Evolutionary conservation across 495 filamentous ascomycete species (phyloP).

Genomic region (Podospora tetraspora): DNA sequence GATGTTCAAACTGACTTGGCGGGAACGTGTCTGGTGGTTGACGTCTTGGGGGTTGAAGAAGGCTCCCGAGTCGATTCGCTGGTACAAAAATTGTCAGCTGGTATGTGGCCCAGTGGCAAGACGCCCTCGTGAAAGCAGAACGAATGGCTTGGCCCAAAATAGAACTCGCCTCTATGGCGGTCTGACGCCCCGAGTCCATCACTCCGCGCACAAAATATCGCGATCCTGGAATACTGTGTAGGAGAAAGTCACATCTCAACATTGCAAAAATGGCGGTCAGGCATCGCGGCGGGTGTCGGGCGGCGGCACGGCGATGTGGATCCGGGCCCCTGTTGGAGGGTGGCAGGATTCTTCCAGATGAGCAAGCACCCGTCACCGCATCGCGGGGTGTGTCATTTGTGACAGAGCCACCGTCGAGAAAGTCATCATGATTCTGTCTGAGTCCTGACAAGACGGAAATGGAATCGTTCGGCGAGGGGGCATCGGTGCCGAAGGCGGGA

Average conservation of each 20-base stretch:
- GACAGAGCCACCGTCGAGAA: not conserved
- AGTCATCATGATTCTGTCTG: not conserved
- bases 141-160: conserved; percentile 21
- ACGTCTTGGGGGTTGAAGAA: not conserved
- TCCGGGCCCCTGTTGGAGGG: not conserved
- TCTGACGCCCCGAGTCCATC: conserved; percentile 9
- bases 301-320: not conserved
- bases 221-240: not conserved
- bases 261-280: conserved; percentile 6
- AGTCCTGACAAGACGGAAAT: not conserved
- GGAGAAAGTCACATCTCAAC: not conserved
- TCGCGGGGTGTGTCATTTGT: not conserved
- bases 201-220: not conserved
- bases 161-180: conserved; percentile 29
- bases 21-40: not conserved
- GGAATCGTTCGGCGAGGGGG: not conserved
- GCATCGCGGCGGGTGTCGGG: not conserved
- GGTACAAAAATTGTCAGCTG: not conserved
- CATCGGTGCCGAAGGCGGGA: conserved; percentile 13
- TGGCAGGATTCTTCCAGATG: not conserved
- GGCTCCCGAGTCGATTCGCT: not conserved
- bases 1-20: not conserved
- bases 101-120: conserved; percentile 11
- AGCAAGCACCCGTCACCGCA: not conserved
- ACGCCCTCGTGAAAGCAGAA: conserved; percentile 11